A percentile compares a stretch with the other conserved stretches of the same genome.
These are phyloP conservation scores for Trichoderma breve DNA, from an alignment of 2,329 filamentous ascomycete genomes.

Conservation along the genomic window DNA sequence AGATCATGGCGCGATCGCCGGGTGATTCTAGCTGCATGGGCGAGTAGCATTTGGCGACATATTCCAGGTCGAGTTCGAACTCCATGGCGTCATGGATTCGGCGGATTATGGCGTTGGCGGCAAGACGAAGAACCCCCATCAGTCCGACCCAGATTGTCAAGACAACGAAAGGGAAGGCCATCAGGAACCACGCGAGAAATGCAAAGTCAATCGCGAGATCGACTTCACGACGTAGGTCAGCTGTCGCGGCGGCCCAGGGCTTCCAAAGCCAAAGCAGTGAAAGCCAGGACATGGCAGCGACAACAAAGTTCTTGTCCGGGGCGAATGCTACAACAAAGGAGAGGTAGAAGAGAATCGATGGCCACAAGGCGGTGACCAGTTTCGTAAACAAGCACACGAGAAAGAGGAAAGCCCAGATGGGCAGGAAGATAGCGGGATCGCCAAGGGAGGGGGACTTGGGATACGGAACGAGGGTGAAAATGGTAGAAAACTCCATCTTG, in stretches of 20 bases:
- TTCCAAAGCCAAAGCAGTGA: constrained; percentile 9
- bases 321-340: constrained; percentile 6
- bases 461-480: constrained; percentile 13
- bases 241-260: constrained; percentile 10
- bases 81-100: constrained; percentile 11
- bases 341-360: constrained; percentile 11
- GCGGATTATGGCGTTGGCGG: constrained; percentile 8
- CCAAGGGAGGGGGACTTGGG: background rate
- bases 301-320: constrained; percentile 1
- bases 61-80: constrained; percentile 14
- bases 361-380: constrained; percentile 5
- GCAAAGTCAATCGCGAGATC: constrained; percentile 9
- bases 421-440: background rate
- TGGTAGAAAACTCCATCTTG: constrained; percentile 16
- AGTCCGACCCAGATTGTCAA: constrained; percentile 1
- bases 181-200: constrained; percentile 17
- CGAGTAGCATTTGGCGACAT: constrained; percentile 19
- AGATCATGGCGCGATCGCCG: constrained; percentile 2
- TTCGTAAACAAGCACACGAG: constrained; percentile 10
- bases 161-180: constrained; percentile 14
- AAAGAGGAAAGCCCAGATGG: constrained; percentile 1
- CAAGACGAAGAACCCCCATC: constrained; percentile 7
- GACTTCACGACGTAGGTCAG: constrained; percentile 13
- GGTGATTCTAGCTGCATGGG: constrained; percentile 5
- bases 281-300: constrained; percentile 15